Percentiles rank a stretch among this genome's conserved stretches.
These are phyloP conservation scores for Colletotrichum cuscutae DNA, from an alignment of 2,329 filamentous ascomycete genomes.

Conservation along the genomic window DNA sequence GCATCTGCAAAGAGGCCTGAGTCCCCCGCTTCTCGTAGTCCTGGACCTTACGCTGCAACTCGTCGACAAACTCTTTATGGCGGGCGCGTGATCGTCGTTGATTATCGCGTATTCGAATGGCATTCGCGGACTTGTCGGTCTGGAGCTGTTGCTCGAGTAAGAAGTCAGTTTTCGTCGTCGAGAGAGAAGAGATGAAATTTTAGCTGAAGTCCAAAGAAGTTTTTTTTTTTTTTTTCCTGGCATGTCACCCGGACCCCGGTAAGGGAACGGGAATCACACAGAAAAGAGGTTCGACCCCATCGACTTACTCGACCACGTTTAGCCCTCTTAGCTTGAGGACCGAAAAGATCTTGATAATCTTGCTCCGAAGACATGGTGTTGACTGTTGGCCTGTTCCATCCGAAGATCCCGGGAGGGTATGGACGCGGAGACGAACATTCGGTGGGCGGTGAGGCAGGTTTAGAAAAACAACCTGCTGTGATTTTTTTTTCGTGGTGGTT, in stretches of 20 bases:
- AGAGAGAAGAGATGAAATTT: neutral
- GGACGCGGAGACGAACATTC: constrained; percentile 19
- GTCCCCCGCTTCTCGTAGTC: constrained; percentile 60
- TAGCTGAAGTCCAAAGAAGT: neutral
- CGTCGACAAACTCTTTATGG: constrained; percentile 59
- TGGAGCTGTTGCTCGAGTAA: constrained; percentile 32
- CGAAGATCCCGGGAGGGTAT: constrained; percentile 20
- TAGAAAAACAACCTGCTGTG: constrained; percentile 13
- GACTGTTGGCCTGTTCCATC: constrained; percentile 16
- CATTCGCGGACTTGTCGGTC: constrained; percentile 37
- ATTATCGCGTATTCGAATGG: constrained; percentile 58
- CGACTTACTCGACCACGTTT: constrained; percentile 35
- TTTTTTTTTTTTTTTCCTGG: neutral
- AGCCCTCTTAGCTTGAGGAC: constrained; percentile 34
- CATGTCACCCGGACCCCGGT: neutral
- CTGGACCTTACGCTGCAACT: constrained; percentile 56
- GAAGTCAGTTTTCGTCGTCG: constrained; percentile 17
- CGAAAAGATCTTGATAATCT: constrained; percentile 33
- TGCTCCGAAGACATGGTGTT: constrained; percentile 30
- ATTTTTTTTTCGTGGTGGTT: constrained; percentile 25
- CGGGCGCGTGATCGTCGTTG: constrained; percentile 64
- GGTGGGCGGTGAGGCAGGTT: constrained; percentile 25
- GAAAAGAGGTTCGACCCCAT: neutral
- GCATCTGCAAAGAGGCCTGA: constrained; percentile 63
- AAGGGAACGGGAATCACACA: neutral